These are phyloP conservation scores for Sugiyamaella novakii DNA, from an alignment of 1,139 yeast genomes.

Conservation along the genomic window DNA sequence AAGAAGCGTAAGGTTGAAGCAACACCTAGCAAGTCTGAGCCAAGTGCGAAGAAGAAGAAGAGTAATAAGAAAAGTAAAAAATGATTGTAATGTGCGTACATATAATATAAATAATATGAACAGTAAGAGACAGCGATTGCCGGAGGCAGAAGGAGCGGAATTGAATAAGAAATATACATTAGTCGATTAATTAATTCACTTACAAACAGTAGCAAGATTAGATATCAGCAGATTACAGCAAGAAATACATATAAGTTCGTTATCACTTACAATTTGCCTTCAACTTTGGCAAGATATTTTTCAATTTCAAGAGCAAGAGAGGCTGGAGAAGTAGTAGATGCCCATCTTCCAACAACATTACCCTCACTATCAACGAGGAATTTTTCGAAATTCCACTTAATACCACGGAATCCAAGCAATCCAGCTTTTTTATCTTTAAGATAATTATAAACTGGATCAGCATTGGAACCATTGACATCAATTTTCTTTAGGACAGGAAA, in stretches of 20 bases:
- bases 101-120: too few species aligned
- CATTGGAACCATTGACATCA: constrained; percentile 82
- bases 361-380: constrained; percentile 76
- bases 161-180: too few species aligned
- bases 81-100: too few species aligned
- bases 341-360: constrained; percentile 67
- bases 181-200: too few species aligned
- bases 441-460: constrained; percentile 78
- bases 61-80: constrained; percentile 6
- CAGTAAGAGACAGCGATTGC: too few species aligned
- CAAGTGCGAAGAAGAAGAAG: constrained; percentile 23
- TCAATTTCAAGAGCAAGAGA: constrained; percentile 54
- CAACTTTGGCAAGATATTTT: constrained; percentile 43
- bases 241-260: too few species aligned
- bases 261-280: constrained; percentile 1
- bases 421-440: constrained; percentile 70
- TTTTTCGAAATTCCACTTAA: constrained; percentile 96
- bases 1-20: constrained; percentile 21
- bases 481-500: constrained; percentile 88
- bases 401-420: constrained; percentile 71
- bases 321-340: constrained; percentile 68
- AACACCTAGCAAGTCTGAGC: constrained; percentile 18
- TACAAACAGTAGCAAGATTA: too few species aligned
- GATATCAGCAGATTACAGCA: too few species aligned
- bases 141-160: too few species aligned